Conservation (phyloP, 208 protist species). For the Wallacemonas rigidus region DNA sequence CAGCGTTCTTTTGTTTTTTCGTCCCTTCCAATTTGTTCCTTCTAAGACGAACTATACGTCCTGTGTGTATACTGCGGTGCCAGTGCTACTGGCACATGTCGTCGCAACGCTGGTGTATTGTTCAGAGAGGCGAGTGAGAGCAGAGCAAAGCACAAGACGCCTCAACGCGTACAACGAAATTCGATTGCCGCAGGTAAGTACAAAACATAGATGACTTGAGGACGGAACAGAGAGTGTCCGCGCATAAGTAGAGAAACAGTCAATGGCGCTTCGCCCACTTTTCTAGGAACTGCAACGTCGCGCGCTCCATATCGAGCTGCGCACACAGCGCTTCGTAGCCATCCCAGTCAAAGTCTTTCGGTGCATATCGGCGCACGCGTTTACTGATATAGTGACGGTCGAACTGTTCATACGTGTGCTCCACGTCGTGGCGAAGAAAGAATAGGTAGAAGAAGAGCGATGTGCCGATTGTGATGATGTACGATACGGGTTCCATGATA, state of each 20-base stretch:
- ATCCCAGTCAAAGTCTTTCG: constrained; percentile 71
- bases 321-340: constrained; percentile 49
- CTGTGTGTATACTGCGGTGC: too few species aligned
- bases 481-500: constrained; percentile 90
- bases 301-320: constrained; percentile 45
- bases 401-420: constrained; percentile 59
- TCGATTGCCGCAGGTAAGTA: too few species aligned
- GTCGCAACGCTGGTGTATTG: too few species aligned
- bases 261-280: constrained; percentile 53
- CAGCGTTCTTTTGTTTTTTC: too few species aligned
- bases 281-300: constrained; percentile 37
- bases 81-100: too few species aligned
- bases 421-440: constrained; percentile 51
- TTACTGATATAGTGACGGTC: constrained; percentile 49
- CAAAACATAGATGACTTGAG: too few species aligned
- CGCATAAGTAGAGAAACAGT: not conserved
- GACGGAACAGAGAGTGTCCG: too few species aligned
- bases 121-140: too few species aligned
- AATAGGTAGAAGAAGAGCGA: constrained; percentile 72
- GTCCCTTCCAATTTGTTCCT: too few species aligned
- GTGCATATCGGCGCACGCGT: constrained; percentile 64
- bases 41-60: too few species aligned
- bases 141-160: too few species aligned
- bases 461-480: constrained; percentile 66
- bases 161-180: too few species aligned